Conservation (phyloP, 2,329 filamentous ascomycete species). For the Botryotinia convoluta region DNA sequence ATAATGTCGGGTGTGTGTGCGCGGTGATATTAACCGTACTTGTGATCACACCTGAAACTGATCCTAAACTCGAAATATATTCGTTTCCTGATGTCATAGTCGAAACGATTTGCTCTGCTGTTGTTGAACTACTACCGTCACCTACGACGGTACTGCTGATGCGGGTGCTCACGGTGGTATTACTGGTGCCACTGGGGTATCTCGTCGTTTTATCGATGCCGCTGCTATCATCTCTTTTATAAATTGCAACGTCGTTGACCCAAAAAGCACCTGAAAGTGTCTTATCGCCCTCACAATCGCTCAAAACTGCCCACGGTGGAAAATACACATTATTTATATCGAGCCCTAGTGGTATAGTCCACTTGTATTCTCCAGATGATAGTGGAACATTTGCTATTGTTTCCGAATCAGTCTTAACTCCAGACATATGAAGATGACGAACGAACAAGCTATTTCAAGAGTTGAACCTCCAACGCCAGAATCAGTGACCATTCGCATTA, state of each 20-base stretch:
- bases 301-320: conserved; percentile 13
- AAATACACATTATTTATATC: conserved; percentile 17
- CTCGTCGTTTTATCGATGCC: not conserved
- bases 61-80: not conserved
- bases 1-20: not conserved
- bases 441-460: conserved; percentile 14
- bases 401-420: not conserved
- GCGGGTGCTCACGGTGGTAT: not conserved
- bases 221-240: not conserved
- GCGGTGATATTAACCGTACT: not conserved
- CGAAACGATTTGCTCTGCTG: not conserved
- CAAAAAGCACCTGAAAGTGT: conserved; percentile 15
- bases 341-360: conserved; percentile 8
- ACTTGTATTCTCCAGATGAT: not conserved
- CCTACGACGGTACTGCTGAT: not conserved
- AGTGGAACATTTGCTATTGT: conserved; percentile 6
- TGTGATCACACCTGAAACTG: not conserved
- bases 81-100: not conserved
- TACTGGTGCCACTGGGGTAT: not conserved
- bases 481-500: not conserved
- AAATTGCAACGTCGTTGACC: conserved; percentile 6
- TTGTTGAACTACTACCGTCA: not conserved
- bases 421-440: not conserved
- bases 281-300: not conserved
- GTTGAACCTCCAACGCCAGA: not conserved